These are phyloP conservation scores for Diaporthe amygdali DNA, from an alignment of 2,329 filamentous ascomycete genomes.

Conservation along the genomic window DNA sequence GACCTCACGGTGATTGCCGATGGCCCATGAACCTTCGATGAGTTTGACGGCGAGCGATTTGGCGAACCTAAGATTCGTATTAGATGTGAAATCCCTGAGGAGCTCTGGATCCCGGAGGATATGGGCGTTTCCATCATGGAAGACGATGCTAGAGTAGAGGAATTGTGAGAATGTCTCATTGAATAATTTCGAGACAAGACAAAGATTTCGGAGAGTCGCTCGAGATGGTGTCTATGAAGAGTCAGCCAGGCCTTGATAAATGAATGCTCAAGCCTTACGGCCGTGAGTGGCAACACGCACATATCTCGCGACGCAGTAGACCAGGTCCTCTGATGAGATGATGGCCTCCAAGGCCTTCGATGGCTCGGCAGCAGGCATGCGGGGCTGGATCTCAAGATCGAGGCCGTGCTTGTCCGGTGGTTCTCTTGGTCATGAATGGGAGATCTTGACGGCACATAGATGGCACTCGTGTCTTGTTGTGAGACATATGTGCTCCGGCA, in stretches of 20 bases:
- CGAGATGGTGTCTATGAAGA: neutral
- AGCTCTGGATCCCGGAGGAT: conserved; percentile 12
- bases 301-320: conserved; percentile 11
- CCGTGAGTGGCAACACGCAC: neutral
- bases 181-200: conserved; percentile 16
- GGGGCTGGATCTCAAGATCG: neutral
- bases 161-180: conserved; percentile 15
- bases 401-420: neutral
- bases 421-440: accelerated
- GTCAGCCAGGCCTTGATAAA: neutral
- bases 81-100: neutral
- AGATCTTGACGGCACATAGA: neutral
- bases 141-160: conserved; percentile 16
- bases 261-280: too few relatives aligned
- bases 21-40: conserved; percentile 20
- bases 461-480: neutral
- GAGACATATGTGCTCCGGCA: neutral
- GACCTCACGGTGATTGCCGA: conserved; percentile 16
- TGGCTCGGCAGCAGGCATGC: neutral
- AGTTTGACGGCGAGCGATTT: conserved; percentile 8
- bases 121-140: conserved; percentile 17
- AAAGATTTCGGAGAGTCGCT: neutral
- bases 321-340: conserved; percentile 7
- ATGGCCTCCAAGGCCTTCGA: neutral
- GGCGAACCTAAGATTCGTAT: neutral